Percentiles rank a stretch among this genome's conserved stretches.
These are phyloP conservation scores for Coemansia sp. DNA, from an alignment of 192 early-diverging fungal genomes.

Conservation along the genomic window DNA sequence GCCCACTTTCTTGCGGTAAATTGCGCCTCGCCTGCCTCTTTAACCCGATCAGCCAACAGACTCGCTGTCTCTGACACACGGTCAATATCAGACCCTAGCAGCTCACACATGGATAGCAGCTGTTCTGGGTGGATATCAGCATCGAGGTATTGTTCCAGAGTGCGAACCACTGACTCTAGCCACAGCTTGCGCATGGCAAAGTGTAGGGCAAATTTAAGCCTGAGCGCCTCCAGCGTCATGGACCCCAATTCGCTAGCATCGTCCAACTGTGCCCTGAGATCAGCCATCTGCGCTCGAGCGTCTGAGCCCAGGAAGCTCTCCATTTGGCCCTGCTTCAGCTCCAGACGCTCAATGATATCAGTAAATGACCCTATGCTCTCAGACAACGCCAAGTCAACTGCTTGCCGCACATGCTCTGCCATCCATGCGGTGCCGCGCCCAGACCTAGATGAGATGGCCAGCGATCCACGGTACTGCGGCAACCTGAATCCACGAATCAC, in stretches of 20 bases:
- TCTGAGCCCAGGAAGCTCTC: not conserved
- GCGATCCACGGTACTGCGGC: slow-evolving; percentile 5
- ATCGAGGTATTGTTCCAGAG: not conserved
- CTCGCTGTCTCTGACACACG: not conserved
- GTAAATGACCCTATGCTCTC: not conserved
- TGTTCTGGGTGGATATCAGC: not conserved
- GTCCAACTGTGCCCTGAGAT: not conserved
- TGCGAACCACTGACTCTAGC: slow-evolving; percentile 12
- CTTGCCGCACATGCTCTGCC: slow-evolving; percentile 16
- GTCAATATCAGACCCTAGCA: not conserved
- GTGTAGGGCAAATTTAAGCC: slow-evolving; percentile 8
- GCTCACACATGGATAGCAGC: not conserved
- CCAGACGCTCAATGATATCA: not conserved
- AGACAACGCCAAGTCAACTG: not conserved
- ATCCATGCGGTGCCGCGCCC: slow-evolving; percentile 15
- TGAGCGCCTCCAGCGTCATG: slow-evolving; percentile 12
- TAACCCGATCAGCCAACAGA: not conserved
- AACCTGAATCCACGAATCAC: slow-evolving; percentile 25
- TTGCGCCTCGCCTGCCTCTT: slow-evolving; percentile 14
- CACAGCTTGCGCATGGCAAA: slow-evolving; percentile 36
- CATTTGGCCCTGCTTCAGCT: not conserved
- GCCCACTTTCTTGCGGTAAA: slow-evolving; percentile 31
- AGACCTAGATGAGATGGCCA: not conserved
- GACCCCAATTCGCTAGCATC: not conserved
- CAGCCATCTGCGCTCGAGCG: not conserved